phyloP scores from a whole-genome alignment of 805 yeast species.

The Candida jianshihensis region DNA sequence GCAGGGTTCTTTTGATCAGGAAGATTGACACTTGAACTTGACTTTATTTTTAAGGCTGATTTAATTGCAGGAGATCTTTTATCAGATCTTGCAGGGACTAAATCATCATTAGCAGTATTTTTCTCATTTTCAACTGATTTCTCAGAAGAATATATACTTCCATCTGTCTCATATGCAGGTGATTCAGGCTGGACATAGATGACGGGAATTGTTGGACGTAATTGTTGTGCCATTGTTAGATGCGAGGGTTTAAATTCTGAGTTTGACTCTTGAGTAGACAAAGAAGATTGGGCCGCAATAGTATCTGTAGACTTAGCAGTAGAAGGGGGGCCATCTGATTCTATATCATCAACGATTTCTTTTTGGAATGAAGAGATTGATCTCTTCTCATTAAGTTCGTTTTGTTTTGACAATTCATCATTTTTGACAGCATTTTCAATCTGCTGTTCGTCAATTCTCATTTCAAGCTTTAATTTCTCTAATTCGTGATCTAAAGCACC shows the following conservation, averaged over 20 bases:
- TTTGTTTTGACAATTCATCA: background rate
- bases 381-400: background rate
- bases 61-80: slow-evolving; percentile 35
- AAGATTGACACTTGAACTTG: slow-evolving; percentile 18
- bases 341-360: background rate
- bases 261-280: slow-evolving; percentile 16
- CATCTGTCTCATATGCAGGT: slow-evolving; percentile 3
- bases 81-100: slow-evolving; percentile 29
- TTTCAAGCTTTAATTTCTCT: too few species aligned
- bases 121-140: slow-evolving; percentile 6
- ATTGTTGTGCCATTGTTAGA: slow-evolving; percentile 38
- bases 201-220: slow-evolving; percentile 35
- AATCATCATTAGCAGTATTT: slow-evolving; percentile 6
- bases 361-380: too few species aligned
- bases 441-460: too few species aligned
- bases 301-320: slow-evolving; percentile 21
- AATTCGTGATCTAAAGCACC: too few species aligned
- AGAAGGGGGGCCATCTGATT: slow-evolving; percentile 15
- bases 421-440: too few species aligned
- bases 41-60: slow-evolving; percentile 32
- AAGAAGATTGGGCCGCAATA: slow-evolving; percentile 11
- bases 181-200: slow-evolving; percentile 3
- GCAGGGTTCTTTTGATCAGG: slow-evolving; percentile 33
- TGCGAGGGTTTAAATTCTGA: slow-evolving; percentile 2
- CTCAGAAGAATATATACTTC: slow-evolving; percentile 8